phyloP scores from a whole-genome alignment of 352 stramenopile species.

The Globisporangium megalacanthum region DNA sequence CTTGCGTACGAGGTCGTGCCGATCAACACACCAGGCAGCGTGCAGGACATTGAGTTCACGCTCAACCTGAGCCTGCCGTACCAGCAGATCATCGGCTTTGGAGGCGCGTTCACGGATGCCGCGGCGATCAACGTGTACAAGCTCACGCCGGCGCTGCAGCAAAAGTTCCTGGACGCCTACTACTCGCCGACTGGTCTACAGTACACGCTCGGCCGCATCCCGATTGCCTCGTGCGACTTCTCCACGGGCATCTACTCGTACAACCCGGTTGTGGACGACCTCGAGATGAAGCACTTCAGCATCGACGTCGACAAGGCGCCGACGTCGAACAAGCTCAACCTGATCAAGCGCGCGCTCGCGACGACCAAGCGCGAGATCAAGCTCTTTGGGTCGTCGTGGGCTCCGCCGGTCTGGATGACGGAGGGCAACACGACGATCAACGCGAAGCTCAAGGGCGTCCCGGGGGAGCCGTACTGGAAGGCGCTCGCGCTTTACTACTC shows the following conservation, averaged over 20 bases:
- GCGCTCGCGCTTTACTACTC: conserved; percentile 84
- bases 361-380: conserved; percentile 39
- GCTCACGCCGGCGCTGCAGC: conserved; percentile 47
- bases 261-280: conserved; percentile 72
- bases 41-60: conserved; percentile 37
- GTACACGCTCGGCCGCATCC: conserved; percentile 81
- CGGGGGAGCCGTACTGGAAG: conserved; percentile 57
- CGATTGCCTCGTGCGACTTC: conserved; percentile 86
- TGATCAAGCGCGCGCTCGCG: conserved; percentile 55
- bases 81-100: conserved; percentile 86
- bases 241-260: conserved; percentile 85
- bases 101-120: conserved; percentile 86
- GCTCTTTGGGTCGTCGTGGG: conserved; percentile 80
- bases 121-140: conserved; percentile 75
- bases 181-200: conserved; percentile 67
- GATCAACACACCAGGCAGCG: conserved; percentile 7
- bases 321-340: conserved; percentile 53
- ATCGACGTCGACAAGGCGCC: conserved; percentile 72
- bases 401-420: conserved; percentile 85
- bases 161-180: conserved; percentile 73
- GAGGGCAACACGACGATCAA: conserved; percentile 55
- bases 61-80: conserved; percentile 46
- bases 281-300: conserved; percentile 78
- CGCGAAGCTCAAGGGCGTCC: conserved; percentile 42
- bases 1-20: conserved; percentile 31